phyloP scores from a whole-genome alignment of 306 rosid genomes.

The Lagenaria siceraria region DNA sequence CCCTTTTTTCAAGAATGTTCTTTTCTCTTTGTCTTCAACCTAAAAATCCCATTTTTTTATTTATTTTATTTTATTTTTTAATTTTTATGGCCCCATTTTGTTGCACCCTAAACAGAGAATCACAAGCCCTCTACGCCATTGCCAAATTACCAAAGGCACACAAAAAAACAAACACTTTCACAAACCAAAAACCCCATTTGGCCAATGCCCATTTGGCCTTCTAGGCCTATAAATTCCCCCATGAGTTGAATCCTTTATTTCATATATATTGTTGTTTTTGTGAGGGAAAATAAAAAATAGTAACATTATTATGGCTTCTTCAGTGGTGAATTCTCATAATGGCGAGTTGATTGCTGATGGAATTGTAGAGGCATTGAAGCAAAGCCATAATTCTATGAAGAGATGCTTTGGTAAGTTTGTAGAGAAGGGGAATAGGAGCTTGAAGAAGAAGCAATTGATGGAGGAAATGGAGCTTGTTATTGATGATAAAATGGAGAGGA shows the following conservation, averaged over 20 bases:
- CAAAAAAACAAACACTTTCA: background rate
- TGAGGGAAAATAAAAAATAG: background rate
- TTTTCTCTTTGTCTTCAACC: constrained; percentile 22
- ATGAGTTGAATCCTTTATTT: background rate
- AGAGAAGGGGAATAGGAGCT: constrained; percentile 64
- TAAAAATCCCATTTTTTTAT: background rate
- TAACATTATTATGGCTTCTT: background rate
- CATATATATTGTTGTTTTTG: background rate
- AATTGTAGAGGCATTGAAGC: constrained; percentile 72
- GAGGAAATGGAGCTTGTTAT: constrained; percentile 53
- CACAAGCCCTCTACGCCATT: background rate
- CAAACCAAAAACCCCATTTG: background rate
- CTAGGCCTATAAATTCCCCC: background rate
- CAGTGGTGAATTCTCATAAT: constrained; percentile 11
- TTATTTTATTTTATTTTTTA: too few species aligned
- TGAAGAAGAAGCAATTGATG: constrained; percentile 56
- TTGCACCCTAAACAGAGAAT: background rate
- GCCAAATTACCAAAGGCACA: background rate
- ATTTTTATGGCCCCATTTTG: background rate
- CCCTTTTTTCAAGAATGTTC: constrained; percentile 34
- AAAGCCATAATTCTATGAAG: constrained; percentile 67
- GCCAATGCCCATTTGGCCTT: background rate
- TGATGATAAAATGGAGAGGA: constrained; percentile 46
- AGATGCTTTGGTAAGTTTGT: constrained; percentile 67
- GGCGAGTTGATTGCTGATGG: constrained; percentile 34